Base-by-base conservation (phyloP, 1,284 basidiomycete genomes). In the Phaffia rhodozyma region DNA sequence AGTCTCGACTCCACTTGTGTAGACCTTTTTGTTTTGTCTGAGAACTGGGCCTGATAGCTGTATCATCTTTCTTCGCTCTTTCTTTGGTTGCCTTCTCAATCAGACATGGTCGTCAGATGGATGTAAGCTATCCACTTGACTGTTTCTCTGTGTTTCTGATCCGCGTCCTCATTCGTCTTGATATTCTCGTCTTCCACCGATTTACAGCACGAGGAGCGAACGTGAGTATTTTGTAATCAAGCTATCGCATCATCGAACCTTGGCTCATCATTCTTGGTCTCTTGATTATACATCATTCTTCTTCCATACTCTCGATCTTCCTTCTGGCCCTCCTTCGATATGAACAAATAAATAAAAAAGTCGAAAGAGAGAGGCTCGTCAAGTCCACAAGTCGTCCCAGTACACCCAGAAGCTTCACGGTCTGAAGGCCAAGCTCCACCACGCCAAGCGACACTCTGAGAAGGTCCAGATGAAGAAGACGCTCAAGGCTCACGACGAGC, bases 391-490 rank as follows among this genome's bases (percentile, higher is more conserved):
- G 70, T 79, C 84, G 27, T 97, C 94, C 49, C 84, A 86, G 21
- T 79, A 85, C 64, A 91, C 93, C 20, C 93, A 97, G 78, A 93
- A 94, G 75, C 84, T 89, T 53, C 93, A 93, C 70, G 96, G 96
- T 78, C 81, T 97, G 71, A 97, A 97, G 80, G 96, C 93, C 71
- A 99, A 99, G 79, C 81, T 98, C 54, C 84, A 97, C 43, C 96
- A 99, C 75, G 91, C 91, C 63, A 92, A 88, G 77, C 87, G 92
- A 66, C 91, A 97, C 77, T 84, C 90, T 50, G 91, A 99, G 79
- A 99, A 98, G 80, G 89, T 98, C 55, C 91, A 94, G 75, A 89
- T 99, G 80, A 96, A 94, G 79, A 99, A 98, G 82, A 94, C 91
- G 51, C 86, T 99, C 78, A 97, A 97, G 76, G 91, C 92, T 34